Base-by-base conservation (phyloP, 345 rosid genomes). In the Bruguiera sexangula region DNA sequence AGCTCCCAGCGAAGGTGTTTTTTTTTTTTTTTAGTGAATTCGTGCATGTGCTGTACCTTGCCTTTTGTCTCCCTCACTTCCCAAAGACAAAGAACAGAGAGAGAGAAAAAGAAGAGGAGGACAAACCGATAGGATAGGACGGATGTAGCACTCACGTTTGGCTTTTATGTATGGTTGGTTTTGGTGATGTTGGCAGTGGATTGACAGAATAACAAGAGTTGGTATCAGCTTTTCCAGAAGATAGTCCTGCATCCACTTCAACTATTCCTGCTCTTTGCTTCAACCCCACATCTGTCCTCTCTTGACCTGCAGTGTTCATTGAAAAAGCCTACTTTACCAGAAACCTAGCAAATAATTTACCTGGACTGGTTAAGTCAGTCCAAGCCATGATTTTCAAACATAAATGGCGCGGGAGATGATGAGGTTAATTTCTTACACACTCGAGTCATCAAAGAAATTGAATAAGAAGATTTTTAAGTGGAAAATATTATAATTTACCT, bases 261-360 rank as follows among this genome's bases (percentile, higher is more conserved):
- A 51, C 69, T 3, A 73, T 43, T 27, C 58, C 73, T 66, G 68
- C 56, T 55, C 73, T 65, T 59, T 77, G 75, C 68, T 71, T 80
- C 72, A 80, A 76, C 69, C 73, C 73, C 75, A 62, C 65, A 65
- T 76, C 76, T 70, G 75, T 67, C 79, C 64, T 81, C 55, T 68
- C 87, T 66, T 64, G 80, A 74, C 85, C 90, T 86, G 87, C 69
- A 80, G 76, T 60, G 62, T 72, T 64, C 59, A 76, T 48, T 66
- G 18, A 59, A 30, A 36, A 20, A n/a, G 56, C 50, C 67, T 53
- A 68, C 75, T 75, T 82, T 73, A 62, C 69, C 74, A 79, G 73
- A 78, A 79, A 78, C 60, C 48, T 6, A 72, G 58, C 66, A 67
- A 63, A 74, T 67, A 59, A 76, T 77, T 57, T 70, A 59, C 32